Evolutionary conservation across 352 stramenopile species (phyloP), one percentile per base, ranked within the genome.

Genomic region (Phytophthora fragariae): DNA sequence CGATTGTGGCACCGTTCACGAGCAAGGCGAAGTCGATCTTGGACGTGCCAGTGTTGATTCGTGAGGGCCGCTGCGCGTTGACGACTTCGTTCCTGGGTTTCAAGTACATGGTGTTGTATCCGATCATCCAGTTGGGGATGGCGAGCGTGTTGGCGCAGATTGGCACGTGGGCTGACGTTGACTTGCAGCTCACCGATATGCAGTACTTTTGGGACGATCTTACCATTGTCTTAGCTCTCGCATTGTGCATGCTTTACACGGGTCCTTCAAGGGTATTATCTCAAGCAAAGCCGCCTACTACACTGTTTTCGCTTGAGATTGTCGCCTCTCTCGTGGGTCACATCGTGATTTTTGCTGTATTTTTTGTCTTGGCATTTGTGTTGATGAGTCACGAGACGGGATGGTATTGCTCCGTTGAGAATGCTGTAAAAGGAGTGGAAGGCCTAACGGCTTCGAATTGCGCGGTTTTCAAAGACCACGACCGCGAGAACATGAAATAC

Each of bases 1-100:
- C 86, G 37, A 87, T 92, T 39, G 89, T 97, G 41, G 77, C 92
- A 33, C 91, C 92, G 27, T 98, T 97, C 69, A 98, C 92, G 5
- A 97, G 86, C 68, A 84, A 93, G 44, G 77, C 86, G 33, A 97
- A 97, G 60, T 75, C 63, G 8, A 92, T 97, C 41, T 73, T 68
- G 44, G 86, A 90, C 63, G 90, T 97, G 12, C 67, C 83, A 0
- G 86, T 90, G 56, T 74, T 98, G 24, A 76, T 96, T 31, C 83
- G 80, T 12, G 92, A 98, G 67, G 92, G 92, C 54, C 81, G 91
- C 6, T 96, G 90, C 70, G 82, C 90, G 14, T 76, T 98, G 27
- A 81, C 72, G 50, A 90, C 82, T 12, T 85, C 80, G 53, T 86
- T 88, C 62, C 29, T 81, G 3, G 77, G 68, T 7, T 85, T 88